phyloP scores from a whole-genome alignment of 371 early-diverging fungal genomes.

The Mucor irregularis region DNA sequence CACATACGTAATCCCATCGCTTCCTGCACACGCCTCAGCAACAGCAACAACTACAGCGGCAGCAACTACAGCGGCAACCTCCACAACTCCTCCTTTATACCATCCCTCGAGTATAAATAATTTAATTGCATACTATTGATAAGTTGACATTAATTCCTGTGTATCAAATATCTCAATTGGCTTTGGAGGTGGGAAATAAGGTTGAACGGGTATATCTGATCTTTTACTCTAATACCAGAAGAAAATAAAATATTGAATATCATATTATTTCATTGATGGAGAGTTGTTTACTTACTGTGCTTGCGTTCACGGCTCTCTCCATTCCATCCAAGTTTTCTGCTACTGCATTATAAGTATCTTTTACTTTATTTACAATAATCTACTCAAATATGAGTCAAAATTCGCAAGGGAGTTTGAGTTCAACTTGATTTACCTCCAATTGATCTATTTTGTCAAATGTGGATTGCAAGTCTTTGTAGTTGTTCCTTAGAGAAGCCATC shows the following conservation, averaged over 20 bases:
- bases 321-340: slow-evolving; percentile 38
- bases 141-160: slow-evolving; percentile 17
- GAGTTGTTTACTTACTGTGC: slow-evolving; percentile 3
- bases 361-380: slow-evolving; percentile 30
- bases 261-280: neutral
- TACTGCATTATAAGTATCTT: slow-evolving; percentile 38
- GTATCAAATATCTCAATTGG: slow-evolving; percentile 41
- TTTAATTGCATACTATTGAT: slow-evolving; percentile 1
- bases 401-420: neutral
- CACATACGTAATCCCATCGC: neutral
- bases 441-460: slow-evolving; percentile 43
- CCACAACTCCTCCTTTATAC: too few relatives aligned
- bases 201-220: slow-evolving; percentile 27
- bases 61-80: too few relatives aligned
- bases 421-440: slow-evolving; percentile 31
- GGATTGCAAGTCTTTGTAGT: slow-evolving; percentile 18
- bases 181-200: slow-evolving; percentile 53
- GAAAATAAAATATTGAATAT: neutral
- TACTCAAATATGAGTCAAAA: neutral
- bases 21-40: neutral
- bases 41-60: neutral
- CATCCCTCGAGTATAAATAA: too few relatives aligned
- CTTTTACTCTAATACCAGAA: neutral
- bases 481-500: slow-evolving; percentile 17
- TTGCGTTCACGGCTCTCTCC: slow-evolving; percentile 35